Conservation (phyloP, 352 stramenopile species). For the Globisporangium sylvaticum region DNA sequence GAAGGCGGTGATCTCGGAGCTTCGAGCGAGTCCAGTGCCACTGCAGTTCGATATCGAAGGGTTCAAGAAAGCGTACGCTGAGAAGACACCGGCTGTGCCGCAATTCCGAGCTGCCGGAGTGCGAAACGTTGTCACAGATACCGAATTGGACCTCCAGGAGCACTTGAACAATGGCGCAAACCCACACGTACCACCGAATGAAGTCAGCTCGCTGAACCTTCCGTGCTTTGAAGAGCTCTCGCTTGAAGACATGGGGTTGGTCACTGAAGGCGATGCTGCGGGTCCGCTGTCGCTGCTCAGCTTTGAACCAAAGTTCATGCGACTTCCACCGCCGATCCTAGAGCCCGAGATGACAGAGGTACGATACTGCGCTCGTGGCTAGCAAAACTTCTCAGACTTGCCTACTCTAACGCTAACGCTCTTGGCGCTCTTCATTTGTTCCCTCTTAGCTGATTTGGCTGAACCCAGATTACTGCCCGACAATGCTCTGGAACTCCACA, state of each 20-base stretch:
- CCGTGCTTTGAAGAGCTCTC: conserved; percentile 70
- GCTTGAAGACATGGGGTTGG: conserved; percentile 66
- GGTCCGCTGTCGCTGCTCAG: conserved; percentile 74
- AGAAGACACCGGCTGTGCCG: conserved; percentile 71
- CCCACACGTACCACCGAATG: conserved; percentile 58
- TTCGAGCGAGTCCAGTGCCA: conserved; percentile 46
- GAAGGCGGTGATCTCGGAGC: conserved; percentile 64
- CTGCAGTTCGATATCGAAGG: conserved; percentile 61
- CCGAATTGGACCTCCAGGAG: conserved; percentile 78
- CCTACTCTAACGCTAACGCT: background rate
- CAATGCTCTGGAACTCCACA: conserved; percentile 86
- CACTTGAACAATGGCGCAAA: conserved; percentile 79
- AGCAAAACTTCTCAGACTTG: background rate
- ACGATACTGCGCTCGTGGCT: background rate
- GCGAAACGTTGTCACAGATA: conserved; percentile 76
- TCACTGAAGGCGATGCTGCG: conserved; percentile 26
- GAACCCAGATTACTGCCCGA: conserved; percentile 90
- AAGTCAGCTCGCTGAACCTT: conserved; percentile 64
- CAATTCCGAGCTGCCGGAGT: conserved; percentile 77
- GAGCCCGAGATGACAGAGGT: conserved; percentile 81
- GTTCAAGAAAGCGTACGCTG: conserved; percentile 61
- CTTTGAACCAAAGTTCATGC: conserved; percentile 89
- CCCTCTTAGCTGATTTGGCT: conserved; percentile 80
- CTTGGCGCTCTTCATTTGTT: background rate
- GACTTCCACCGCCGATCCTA: conserved; percentile 76